Percentiles rank a stretch among this genome's conserved stretches.
Conservation (phyloP, 306 rosid genomes). For the Purshia tridentata region DNA sequence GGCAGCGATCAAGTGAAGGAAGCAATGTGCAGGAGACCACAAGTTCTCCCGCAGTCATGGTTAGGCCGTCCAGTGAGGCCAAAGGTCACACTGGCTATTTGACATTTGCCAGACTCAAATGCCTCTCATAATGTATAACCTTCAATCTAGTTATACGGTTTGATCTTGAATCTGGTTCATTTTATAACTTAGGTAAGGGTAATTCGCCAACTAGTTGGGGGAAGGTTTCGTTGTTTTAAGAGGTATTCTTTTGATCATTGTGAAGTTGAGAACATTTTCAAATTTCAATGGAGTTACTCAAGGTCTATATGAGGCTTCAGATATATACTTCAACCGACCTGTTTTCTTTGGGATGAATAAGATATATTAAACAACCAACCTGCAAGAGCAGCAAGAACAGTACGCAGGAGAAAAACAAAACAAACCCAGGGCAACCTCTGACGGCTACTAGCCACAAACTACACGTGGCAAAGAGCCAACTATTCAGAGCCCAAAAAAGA, state of each 20-base stretch:
- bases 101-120: constrained; percentile 79
- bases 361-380: too few relatives aligned
- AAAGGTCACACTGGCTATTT: constrained; percentile 92
- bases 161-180: neutral
- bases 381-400: too few relatives aligned
- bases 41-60: constrained; percentile 54
- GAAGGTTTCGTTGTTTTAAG: neutral
- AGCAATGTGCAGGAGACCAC: constrained; percentile 32
- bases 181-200: neutral
- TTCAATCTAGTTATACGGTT: neutral
- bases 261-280: neutral
- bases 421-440: neutral
- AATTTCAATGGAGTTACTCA: too few relatives aligned
- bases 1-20: constrained; percentile 52
- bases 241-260: neutral
- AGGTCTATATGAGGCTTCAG: too few relatives aligned
- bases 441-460: neutral
- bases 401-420: too few relatives aligned
- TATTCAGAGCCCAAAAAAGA: too few relatives aligned
- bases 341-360: too few relatives aligned
- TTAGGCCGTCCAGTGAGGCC: constrained; percentile 68
- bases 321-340: too few relatives aligned
- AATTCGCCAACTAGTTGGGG: constrained; percentile 6
- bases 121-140: constrained; percentile 36
- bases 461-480: too few relatives aligned